These are phyloP conservation scores for Geotrichum phurueaensis DNA, from an alignment of 1,139 yeast genomes.

Conservation along the genomic window DNA sequence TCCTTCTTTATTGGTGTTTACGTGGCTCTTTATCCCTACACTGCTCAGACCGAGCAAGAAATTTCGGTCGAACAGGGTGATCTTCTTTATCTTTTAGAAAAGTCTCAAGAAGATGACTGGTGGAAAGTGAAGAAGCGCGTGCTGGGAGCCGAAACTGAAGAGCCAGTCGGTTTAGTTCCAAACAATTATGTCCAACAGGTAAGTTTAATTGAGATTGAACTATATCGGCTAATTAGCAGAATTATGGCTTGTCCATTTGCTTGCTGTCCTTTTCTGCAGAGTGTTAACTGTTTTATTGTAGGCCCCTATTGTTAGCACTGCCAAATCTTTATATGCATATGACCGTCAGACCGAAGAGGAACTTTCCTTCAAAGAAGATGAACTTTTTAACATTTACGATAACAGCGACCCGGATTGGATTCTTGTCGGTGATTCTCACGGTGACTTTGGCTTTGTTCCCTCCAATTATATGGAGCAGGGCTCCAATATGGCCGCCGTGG, in stretches of 20 bases:
- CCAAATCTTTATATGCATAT: slow-evolving; percentile 77
- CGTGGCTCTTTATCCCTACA: slow-evolving; percentile 73
- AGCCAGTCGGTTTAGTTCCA: slow-evolving; percentile 89
- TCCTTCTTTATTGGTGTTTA: slow-evolving; percentile 57
- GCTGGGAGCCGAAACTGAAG: slow-evolving; percentile 81
- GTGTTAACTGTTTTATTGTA: slow-evolving; percentile 15
- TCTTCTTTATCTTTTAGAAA: slow-evolving; percentile 73
- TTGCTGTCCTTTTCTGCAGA: not conserved
- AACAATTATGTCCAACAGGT: slow-evolving; percentile 72
- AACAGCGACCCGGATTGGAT: slow-evolving; percentile 93
- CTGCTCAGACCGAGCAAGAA: slow-evolving; percentile 88
- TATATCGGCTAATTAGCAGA: not conserved
- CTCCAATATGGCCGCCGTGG: slow-evolving; percentile 17
- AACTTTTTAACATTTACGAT: slow-evolving; percentile 68
- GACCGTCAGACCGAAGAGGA: slow-evolving; percentile 93
- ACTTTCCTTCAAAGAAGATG: slow-evolving; percentile 70
- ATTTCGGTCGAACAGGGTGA: slow-evolving; percentile 67
- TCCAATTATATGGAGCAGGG: slow-evolving; percentile 68
- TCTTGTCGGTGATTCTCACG: slow-evolving; percentile 53
- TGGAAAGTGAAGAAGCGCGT: slow-evolving; percentile 95
- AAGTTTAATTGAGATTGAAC: slow-evolving; percentile 13
- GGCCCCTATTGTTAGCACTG: slow-evolving; percentile 49
- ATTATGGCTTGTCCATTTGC: not conserved
- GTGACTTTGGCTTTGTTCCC: slow-evolving; percentile 79
- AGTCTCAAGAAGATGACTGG: slow-evolving; percentile 91